Conservation (phyloP, 2,329 filamentous ascomycete species). For the Arthroderma sp. region DNA sequence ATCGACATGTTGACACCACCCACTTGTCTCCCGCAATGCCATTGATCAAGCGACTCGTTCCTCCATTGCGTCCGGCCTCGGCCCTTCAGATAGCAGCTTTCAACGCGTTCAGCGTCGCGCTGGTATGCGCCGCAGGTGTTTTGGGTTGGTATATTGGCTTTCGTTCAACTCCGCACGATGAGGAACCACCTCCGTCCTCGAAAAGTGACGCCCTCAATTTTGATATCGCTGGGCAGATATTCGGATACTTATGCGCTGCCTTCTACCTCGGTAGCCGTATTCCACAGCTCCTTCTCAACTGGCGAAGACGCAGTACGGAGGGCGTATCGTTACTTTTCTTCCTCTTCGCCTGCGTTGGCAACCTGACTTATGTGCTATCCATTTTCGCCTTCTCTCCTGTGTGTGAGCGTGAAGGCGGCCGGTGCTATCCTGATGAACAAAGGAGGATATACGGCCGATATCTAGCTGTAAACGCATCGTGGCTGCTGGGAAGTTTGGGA, state of each 20-base stretch:
- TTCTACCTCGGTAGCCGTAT: conserved; percentile 82
- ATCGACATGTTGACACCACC: conserved; percentile 46
- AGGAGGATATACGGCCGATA: conserved; percentile 59
- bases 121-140: conserved; percentile 73
- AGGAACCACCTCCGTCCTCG: conserved; percentile 20
- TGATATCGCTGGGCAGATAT: conserved; percentile 70
- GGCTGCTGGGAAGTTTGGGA: conserved; percentile 79
- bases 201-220: conserved; percentile 45
- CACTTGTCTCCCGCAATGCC: conserved; percentile 76
- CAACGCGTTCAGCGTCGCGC: conserved; percentile 61
- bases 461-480: conserved; percentile 78
- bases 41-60: conserved; percentile 40
- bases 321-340: conserved; percentile 92
- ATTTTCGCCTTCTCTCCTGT: conserved; percentile 80
- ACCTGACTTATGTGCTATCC: conserved; percentile 80
- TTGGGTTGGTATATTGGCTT: conserved; percentile 71
- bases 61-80: conserved; percentile 24
- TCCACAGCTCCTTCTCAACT: conserved; percentile 85
- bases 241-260: conserved; percentile 81
- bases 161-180: conserved; percentile 24
- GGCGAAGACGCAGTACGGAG: conserved; percentile 80
- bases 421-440: conserved; percentile 55
- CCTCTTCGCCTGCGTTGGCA: conserved; percentile 89
- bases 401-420: conserved; percentile 34
- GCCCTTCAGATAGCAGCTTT: conserved; percentile 44